A percentile compares a stretch with the other conserved stretches of the same genome.
Evolutionary conservation across 1,139 yeast genomes (phyloP).

Genomic region (Candida tunisiensis): DNA sequence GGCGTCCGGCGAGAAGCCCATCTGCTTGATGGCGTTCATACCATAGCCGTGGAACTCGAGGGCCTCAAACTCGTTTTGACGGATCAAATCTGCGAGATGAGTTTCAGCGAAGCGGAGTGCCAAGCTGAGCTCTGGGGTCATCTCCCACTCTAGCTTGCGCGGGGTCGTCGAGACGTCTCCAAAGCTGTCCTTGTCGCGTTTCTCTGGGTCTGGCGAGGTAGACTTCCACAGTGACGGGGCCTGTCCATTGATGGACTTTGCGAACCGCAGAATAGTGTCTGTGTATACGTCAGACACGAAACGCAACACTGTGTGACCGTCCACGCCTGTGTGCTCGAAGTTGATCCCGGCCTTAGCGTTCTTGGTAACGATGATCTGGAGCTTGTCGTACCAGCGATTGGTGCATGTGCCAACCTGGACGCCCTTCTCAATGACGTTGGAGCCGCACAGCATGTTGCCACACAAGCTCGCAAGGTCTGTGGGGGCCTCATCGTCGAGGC

Average conservation of each 20-base stretch:
- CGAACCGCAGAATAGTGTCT: constrained; percentile 76
- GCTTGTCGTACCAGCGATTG: constrained; percentile 87
- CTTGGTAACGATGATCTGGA: constrained; percentile 77
- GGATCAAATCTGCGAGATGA: constrained; percentile 67
- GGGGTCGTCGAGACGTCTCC: constrained; percentile 38
- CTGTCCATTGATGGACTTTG: constrained; percentile 63
- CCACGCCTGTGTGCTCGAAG: constrained; percentile 92
- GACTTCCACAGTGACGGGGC: constrained; percentile 66
- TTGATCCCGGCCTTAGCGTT: constrained; percentile 90
- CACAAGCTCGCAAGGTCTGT: constrained; percentile 52
- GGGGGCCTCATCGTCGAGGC: constrained; percentile 63
- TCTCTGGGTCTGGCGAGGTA: constrained; percentile 29
- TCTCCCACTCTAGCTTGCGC: constrained; percentile 77
- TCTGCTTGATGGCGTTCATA: constrained; percentile 57
- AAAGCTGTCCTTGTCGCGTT: constrained; percentile 25
- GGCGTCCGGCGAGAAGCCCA: constrained; percentile 90
- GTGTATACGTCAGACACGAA: constrained; percentile 85
- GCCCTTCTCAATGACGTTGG: constrained; percentile 64
- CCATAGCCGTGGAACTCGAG: constrained; percentile 68
- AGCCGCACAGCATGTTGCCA: constrained; percentile 76
- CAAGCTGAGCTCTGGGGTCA: constrained; percentile 59
- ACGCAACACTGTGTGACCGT: constrained; percentile 83
- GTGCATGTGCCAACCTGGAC: constrained; percentile 89
- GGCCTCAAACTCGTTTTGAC: constrained; percentile 77
- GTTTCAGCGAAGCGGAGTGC: constrained; percentile 87